Evolutionary conservation across 306 rosid genomes (phyloP).

Genomic region (Quercus aquifolioides): DNA sequence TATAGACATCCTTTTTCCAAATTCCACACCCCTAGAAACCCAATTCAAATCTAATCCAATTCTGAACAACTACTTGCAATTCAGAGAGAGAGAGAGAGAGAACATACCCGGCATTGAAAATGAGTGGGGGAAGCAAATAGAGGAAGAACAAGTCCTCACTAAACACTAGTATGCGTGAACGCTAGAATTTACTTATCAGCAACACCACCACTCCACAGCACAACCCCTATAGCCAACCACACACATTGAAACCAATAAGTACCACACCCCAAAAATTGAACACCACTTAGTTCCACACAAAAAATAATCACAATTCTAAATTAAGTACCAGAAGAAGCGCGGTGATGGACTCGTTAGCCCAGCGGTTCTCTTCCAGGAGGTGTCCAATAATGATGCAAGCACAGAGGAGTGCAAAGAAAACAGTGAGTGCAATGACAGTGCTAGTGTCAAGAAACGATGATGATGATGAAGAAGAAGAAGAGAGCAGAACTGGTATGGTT

Average conservation of each 20-base stretch:
- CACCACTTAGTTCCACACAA: too few relatives aligned
- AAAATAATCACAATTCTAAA: background rate
- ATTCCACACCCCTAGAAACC: background rate
- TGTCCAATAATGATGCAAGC: slow-evolving; percentile 66
- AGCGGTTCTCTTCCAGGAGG: slow-evolving; percentile 58
- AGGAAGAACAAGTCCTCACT: slow-evolving; percentile 77
- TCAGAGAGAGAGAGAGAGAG: background rate
- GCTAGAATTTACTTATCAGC: slow-evolving; percentile 43
- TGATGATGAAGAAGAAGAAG: slow-evolving; percentile 34
- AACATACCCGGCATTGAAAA: slow-evolving; percentile 72
- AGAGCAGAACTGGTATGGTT: slow-evolving; percentile 13
- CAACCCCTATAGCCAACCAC: slow-evolving; percentile 50
- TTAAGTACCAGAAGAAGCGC: slow-evolving; percentile 60
- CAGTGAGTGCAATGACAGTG: slow-evolving; percentile 47
- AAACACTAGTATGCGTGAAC: slow-evolving; percentile 39
- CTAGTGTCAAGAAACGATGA: slow-evolving; percentile 30
- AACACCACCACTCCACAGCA: slow-evolving; percentile 57
- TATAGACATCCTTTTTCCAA: background rate
- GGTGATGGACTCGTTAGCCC: slow-evolving; percentile 72
- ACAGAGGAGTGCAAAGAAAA: slow-evolving; percentile 66
- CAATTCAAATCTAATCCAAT: background rate
- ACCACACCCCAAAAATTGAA: background rate
- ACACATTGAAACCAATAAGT: background rate
- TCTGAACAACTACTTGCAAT: background rate
- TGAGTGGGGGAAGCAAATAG: slow-evolving; percentile 82